These are phyloP conservation scores for Apiotrichum montevideense DNA, from an alignment of 1,284 basidiomycete species.

Conservation along the genomic window DNA sequence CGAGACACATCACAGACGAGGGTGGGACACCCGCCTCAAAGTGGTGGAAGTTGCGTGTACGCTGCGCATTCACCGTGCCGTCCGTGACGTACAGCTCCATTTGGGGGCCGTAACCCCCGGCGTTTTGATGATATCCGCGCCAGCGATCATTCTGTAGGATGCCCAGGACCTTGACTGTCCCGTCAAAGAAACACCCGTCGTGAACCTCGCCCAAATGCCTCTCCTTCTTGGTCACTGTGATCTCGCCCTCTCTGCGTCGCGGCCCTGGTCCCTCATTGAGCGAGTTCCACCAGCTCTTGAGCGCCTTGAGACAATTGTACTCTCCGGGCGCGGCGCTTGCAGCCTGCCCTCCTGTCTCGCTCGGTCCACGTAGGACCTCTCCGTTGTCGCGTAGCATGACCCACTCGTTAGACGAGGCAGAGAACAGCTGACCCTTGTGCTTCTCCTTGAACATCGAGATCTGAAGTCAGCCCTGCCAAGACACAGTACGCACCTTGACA, in stretches of 20 bases:
- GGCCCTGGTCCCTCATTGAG: not conserved
- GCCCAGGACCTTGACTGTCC: conserved; percentile 24
- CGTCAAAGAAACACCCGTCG: conserved; percentile 2
- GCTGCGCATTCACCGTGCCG: conserved; percentile 21
- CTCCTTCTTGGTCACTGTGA: not conserved
- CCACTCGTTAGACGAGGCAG: conserved; percentile 5
- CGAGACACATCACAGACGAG: conserved; percentile 1
- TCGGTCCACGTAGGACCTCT: not conserved
- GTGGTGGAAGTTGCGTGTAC: conserved; percentile 27
- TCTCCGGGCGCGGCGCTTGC: not conserved
- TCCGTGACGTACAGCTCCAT: conserved; percentile 36
- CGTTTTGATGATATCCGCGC: too few relatives aligned
- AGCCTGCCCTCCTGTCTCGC: too few relatives aligned
- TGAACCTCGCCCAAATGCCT: not conserved
- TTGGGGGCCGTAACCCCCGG: conserved; percentile 1
- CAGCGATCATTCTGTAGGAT: conserved; percentile 1
- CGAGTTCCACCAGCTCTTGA: not conserved
- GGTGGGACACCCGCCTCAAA: conserved; percentile 2
- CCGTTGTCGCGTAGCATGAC: not conserved
- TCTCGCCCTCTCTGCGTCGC: not conserved
- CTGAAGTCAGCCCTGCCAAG: not conserved
- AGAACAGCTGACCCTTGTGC: conserved; percentile 26
- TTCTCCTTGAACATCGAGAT: conserved; percentile 20
- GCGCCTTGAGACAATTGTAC: not conserved
- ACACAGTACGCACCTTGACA: conserved; percentile 13